A percentile compares a stretch with the other conserved stretches of the same genome.
phyloP scores from a whole-genome alignment of 2,329 filamentous ascomycete species.

The Ascocoryne sarcoides region DNA sequence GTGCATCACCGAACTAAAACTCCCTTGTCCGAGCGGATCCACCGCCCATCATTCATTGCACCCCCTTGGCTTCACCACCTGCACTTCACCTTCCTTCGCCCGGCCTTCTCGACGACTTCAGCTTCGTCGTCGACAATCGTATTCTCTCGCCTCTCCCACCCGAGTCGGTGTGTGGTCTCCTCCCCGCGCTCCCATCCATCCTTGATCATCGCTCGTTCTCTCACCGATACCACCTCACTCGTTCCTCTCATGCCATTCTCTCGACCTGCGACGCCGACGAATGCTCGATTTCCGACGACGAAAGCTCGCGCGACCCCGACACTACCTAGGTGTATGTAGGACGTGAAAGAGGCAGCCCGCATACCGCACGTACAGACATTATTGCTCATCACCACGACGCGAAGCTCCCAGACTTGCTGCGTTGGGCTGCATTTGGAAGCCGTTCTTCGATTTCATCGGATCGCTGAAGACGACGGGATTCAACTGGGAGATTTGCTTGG shows the following conservation, averaged over 20 bases:
- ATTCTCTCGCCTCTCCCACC: no score
- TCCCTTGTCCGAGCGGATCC: no score
- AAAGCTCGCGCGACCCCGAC: neutral
- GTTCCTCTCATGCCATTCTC: neutral
- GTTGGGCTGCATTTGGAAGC: neutral
- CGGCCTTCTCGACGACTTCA: no score
- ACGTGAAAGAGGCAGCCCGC: neutral
- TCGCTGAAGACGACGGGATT: neutral
- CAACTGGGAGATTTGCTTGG: neutral
- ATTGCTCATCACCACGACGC: neutral
- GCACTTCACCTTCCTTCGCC: no score
- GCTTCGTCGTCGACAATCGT: no score
- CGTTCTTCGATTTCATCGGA: neutral
- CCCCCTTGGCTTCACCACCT: no score
- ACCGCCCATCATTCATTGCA: no score
- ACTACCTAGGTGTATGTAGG: neutral
- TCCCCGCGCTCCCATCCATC: no score
- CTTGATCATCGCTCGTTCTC: no score
- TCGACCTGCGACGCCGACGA: neutral
- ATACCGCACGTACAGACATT: no score
- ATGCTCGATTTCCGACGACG: neutral
- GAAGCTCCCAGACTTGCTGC: neutral
- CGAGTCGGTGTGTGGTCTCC: no score
- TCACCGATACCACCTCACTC: neutral
- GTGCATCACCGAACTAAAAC: no score